phyloP scores from a whole-genome alignment of 108 stramenopile species.

The Conticribra weissflogii region DNA sequence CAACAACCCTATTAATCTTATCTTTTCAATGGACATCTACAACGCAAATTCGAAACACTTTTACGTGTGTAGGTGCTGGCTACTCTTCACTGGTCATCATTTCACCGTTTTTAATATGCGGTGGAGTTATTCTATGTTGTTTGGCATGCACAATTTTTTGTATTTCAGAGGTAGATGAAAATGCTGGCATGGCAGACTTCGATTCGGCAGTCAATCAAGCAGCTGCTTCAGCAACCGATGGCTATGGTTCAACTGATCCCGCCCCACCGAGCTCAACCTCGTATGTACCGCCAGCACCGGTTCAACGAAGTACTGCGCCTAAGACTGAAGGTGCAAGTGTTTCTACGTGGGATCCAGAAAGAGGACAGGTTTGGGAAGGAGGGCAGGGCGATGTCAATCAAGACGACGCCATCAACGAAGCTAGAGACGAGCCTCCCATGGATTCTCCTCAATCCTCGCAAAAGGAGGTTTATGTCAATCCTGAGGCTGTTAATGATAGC shows the following conservation, averaged over 20 bases:
- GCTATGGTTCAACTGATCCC: slow-evolving; percentile 29
- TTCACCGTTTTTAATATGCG: slow-evolving; percentile 77
- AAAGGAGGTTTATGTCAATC: no score
- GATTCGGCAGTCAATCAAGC: slow-evolving; percentile 43
- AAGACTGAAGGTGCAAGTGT: background rate
- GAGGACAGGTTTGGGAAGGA: slow-evolving; percentile 41
- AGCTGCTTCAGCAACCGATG: slow-evolving; percentile 25
- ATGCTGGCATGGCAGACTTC: slow-evolving; percentile 49
- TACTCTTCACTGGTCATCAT: slow-evolving; percentile 85
- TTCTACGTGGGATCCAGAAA: slow-evolving; percentile 52
- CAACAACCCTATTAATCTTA: background rate
- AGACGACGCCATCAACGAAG: background rate
- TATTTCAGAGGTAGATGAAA: slow-evolving; percentile 62
- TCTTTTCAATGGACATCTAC: no score
- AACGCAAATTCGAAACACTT: no score
- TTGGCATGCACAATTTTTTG: slow-evolving; percentile 86
- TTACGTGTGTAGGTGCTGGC: slow-evolving; percentile 53
- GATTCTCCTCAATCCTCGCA: no score
- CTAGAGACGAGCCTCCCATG: background rate
- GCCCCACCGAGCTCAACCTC: background rate
- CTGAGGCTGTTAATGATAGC: background rate
- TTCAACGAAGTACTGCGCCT: slow-evolving; percentile 6
- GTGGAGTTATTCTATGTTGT: slow-evolving; percentile 78
- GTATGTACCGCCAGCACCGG: slow-evolving; percentile 25
- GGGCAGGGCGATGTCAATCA: background rate